phyloP scores from a whole-genome alignment of 148 eudicot species.

The Rhododendron molle region DNA sequence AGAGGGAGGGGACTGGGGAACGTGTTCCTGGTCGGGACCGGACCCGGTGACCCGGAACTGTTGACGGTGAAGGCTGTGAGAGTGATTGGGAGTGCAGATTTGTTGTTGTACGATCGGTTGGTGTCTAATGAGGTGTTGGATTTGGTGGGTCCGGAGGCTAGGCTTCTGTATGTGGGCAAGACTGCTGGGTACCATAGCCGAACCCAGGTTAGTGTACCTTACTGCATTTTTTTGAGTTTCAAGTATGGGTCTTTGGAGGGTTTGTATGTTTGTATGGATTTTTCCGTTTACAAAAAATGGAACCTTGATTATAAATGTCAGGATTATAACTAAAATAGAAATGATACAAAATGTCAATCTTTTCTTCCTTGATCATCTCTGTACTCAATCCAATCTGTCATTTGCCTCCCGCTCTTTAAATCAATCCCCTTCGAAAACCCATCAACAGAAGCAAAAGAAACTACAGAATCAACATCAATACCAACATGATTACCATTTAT shows the following conservation, averaged over 20 bases:
- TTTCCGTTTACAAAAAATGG: no score
- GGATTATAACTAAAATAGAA: no score
- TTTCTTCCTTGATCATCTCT: no score
- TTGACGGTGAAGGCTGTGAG: conserved; percentile 72
- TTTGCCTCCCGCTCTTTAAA: conserved; percentile 37
- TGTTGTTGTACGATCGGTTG: conserved; percentile 83
- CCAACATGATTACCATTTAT: conserved; percentile 50
- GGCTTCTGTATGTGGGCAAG: conserved; percentile 87
- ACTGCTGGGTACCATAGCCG: conserved; percentile 97
- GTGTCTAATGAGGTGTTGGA: conserved; percentile 80
- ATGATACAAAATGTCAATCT: not conserved
- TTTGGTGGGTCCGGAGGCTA: conserved; percentile 59
- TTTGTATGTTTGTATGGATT: no score
- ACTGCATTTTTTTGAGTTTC: no score
- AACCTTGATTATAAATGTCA: no score
- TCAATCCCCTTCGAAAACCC: conserved; percentile 28
- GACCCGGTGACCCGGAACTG: conserved; percentile 90
- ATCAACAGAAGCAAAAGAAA: conserved; percentile 39
- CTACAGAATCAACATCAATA: conserved; percentile 29
- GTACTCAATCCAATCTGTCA: conserved; percentile 50
- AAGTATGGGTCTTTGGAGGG: no score
- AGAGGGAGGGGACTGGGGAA: conserved; percentile 42
- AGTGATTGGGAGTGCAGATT: conserved; percentile 69
- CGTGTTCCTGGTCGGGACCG: conserved; percentile 93
- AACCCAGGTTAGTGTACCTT: conserved; percentile 52